Conservation (phyloP, 2,329 filamentous ascomycete species). For the Fusarium tjaetaba region DNA sequence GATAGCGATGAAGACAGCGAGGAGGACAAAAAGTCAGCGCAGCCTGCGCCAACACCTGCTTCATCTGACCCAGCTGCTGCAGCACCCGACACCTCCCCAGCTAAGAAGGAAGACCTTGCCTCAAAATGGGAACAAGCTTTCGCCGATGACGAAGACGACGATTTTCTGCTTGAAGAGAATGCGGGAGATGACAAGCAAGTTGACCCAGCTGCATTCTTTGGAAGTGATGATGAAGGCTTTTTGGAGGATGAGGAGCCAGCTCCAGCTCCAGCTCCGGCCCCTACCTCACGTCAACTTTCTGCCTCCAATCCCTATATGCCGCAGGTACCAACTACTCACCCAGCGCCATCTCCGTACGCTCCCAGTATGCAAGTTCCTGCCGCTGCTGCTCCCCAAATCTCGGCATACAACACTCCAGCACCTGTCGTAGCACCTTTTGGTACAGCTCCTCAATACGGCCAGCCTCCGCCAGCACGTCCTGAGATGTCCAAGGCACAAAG, state of each 20-base stretch:
- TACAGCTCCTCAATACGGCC: slow-evolving; percentile 50
- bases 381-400: slow-evolving; percentile 18
- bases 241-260: slow-evolving; percentile 69
- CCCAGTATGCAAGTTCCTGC: slow-evolving; percentile 24
- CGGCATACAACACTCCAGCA: slow-evolving; percentile 39
- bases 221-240: slow-evolving; percentile 87
- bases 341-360: slow-evolving; percentile 37
- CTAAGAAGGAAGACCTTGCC: slow-evolving; percentile 71
- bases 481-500: slow-evolving; percentile 74
- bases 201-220: slow-evolving; percentile 74
- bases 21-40: slow-evolving; percentile 29
- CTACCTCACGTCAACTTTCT: slow-evolving; percentile 13
- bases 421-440: slow-evolving; percentile 37
- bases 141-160: slow-evolving; percentile 77
- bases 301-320: slow-evolving; percentile 44
- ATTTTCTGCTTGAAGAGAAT: slow-evolving; percentile 69
- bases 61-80: slow-evolving; percentile 37
- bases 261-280: slow-evolving; percentile 9
- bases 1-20: background rate
- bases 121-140: slow-evolving; percentile 87
- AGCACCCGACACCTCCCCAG: slow-evolving; percentile 37
- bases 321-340: slow-evolving; percentile 24
- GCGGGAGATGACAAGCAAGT: slow-evolving; percentile 56
- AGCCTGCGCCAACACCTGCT: slow-evolving; percentile 6
- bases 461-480: slow-evolving; percentile 50